These are phyloP conservation scores for Blastobotrys americana DNA, from an alignment of 805 yeast genomes.

Conservation along the genomic window DNA sequence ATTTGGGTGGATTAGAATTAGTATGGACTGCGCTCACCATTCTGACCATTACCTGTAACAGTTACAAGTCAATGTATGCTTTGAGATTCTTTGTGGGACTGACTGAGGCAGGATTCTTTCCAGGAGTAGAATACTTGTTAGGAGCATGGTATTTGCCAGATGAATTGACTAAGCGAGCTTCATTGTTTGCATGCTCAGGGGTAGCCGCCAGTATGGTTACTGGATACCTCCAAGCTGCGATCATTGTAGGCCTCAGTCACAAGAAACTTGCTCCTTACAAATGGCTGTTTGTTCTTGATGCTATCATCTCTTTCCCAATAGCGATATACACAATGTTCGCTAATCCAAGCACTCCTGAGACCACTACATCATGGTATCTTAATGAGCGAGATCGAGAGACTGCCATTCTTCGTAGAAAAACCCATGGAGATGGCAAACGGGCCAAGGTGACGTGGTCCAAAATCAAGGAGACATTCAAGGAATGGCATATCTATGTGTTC, in stretches of 20 bases:
- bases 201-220: constrained; percentile 41
- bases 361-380: constrained; percentile 39
- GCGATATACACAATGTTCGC: constrained; percentile 36
- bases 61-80: constrained; percentile 36
- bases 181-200: constrained; percentile 27
- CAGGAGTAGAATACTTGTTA: constrained; percentile 27
- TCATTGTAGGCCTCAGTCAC: constrained; percentile 34
- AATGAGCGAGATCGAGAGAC: constrained; percentile 36
- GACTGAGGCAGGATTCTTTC: constrained; percentile 28
- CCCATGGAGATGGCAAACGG: constrained; percentile 15
- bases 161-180: constrained; percentile 27
- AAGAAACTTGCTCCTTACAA: constrained; percentile 34
- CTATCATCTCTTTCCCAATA: constrained; percentile 38
- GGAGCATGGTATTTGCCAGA: constrained; percentile 28
- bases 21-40: constrained; percentile 40
- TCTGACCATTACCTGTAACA: constrained; percentile 37
- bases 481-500: constrained; percentile 44
- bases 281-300: constrained; percentile 44
- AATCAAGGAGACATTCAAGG: constrained; percentile 34
- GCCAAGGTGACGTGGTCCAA: constrained; percentile 28
- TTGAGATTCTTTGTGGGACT: constrained; percentile 29
- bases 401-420: constrained; percentile 35
- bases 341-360: constrained; percentile 43
- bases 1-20: constrained; percentile 39
- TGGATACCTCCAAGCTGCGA: constrained; percentile 53